Base-by-base conservation (phyloP, 306 rosid genomes). In the Carpinus fangiana region DNA sequence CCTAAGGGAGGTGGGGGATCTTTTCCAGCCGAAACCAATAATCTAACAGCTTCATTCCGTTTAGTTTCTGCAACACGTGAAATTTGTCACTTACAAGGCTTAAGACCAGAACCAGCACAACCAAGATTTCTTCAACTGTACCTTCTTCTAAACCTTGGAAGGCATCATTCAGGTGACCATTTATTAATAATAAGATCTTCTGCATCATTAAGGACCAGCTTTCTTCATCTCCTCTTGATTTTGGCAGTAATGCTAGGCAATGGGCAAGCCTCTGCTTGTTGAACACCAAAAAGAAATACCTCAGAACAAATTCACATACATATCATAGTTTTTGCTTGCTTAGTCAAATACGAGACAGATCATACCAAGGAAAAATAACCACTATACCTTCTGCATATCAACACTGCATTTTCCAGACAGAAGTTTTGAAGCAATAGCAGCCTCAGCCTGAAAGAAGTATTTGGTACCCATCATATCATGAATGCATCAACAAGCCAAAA, bases 101-200 rank as follows among this genome's bases (percentile, higher is more conserved):
- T 28, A 18, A 59, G 28, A 78, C 46, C 26, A 73, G 70, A 54
- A 73, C 69, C 70, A 62, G 20, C 47, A 70, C 53, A 78, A 74
- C 71, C 52, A 23, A 77, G 56, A 73, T 47, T 68, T 55, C 17
- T 76, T 59, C 70, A 73, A 43, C 70, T 41, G n/a, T 87, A 96
- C 98, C 98, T 86, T 87, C 98, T 83, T 89, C 97, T 76, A 93
- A 79, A 79, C 97, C 97, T 81, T 89, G 94, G 86, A 96, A 90
- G 75, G 84, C 82, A 74, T 77, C 83, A 86, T 85, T 85, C 81
- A 96, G 84, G 79, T 88, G 96, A 76, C 79, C 74, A 73, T 87
- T 86, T 64, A 96, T 85, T 73, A 84, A 64, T 74, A 90, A 52
- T 86, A 96, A 79, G 50, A 93, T 75, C 78, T 90, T 96, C 84